Conservation (phyloP, 306 rosid species). For the Quercus agrifolia region DNA sequence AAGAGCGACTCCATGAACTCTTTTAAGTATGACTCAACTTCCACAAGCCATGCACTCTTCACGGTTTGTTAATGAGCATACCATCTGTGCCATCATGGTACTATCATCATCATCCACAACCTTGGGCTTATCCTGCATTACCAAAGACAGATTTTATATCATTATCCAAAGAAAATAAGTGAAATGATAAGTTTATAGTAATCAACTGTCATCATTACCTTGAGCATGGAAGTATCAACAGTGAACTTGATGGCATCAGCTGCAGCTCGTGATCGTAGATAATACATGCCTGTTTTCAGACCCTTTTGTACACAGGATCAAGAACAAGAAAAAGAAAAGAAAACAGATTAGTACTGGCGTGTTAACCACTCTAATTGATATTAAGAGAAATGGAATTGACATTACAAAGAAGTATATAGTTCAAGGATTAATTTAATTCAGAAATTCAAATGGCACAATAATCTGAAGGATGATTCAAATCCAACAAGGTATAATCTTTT, state of each 20-base stretch:
- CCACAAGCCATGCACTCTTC: conserved; percentile 91
- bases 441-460: background rate
- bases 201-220: conserved; percentile 28
- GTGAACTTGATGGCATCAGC: conserved; percentile 92
- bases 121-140: conserved; percentile 45
- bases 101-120: conserved; percentile 40
- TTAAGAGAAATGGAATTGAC: background rate
- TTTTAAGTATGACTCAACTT: conserved; percentile 33
- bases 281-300: conserved; percentile 88
- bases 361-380: background rate
- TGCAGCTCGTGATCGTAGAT: conserved; percentile 78
- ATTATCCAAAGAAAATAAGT: background rate
- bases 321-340: background rate
- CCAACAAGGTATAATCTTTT: background rate
- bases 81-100: conserved; percentile 78
- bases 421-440: background rate
- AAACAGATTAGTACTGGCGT: conserved; percentile 8
- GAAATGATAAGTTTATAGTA: background rate
- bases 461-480: background rate
- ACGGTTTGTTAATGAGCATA: conserved; percentile 75
- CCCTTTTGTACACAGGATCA: conserved; percentile 43
- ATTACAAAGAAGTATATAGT: background rate
- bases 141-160: background rate
- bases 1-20: background rate
- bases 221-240: conserved; percentile 61